Base-by-base conservation (phyloP, 2,329 filamentous ascomycete genomes). In the Hypoxylon sp. region DNA sequence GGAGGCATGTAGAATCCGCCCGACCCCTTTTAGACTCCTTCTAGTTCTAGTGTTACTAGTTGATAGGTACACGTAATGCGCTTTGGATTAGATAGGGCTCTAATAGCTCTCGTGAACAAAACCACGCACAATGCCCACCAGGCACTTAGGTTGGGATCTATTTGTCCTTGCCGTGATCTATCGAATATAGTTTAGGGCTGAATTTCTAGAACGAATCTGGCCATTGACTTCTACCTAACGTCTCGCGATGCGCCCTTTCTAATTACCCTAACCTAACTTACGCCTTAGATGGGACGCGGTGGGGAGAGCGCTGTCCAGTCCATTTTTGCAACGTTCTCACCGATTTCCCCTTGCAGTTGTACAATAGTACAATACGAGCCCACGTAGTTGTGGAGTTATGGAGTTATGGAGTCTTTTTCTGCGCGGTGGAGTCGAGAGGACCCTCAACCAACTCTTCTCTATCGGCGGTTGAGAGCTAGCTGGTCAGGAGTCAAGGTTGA, bases 181-280 rank as follows among this genome's bases (percentile, higher is more conserved):
- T 60, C 38, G 21, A 32, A 14, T 62, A 32, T 28, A 49, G 43
- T 50, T 63, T 43, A 53, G 34, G 59, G 46, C 50, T 43, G 55
- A 41, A 21, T 14, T 36, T 62, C 63, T 66, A 57, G 53, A 63
- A 48, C 30, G 21, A n/a, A 43, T 52, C 53, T 63, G 55, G 49
- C 19, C 49, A 43, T 48, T 25, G 11, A 32, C 21, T 34, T 45
- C 36, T 41, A 45, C 30, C 49, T 64, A 48, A 52, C 28, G 28
- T 49, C 46, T 43, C n/a, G 30, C 17, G 28, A 14, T 30, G 23
- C 36, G 2, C 21, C 10, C 34, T 57, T n/a, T 34, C 5, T n/a
- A 3, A 32, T 23, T 13, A 52, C 17, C 23, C 57, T 19, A 23
- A 48, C 58, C 58, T 69, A 55, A 66, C 50, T 69, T 59, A 41